phyloP scores from a whole-genome alignment of 192 early-diverging fungal genomes.

The Backusella tarrabulga region DNA sequence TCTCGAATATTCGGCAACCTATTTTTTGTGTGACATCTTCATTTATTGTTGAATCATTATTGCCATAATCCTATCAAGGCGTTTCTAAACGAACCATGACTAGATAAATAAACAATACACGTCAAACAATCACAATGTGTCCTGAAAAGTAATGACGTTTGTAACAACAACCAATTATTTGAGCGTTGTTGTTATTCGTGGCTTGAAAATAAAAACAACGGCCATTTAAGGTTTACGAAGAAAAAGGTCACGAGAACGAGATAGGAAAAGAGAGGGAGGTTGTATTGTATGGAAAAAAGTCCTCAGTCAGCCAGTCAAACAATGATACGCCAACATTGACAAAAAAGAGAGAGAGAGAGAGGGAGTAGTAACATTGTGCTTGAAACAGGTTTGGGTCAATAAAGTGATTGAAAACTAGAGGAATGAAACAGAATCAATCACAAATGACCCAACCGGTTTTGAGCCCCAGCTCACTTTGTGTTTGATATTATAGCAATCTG shows the following conservation, averaged over 20 bases:
- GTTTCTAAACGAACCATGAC: neutral
- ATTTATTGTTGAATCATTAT: neutral
- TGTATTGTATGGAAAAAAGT: neutral
- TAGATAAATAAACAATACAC: neutral
- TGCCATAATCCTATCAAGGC: neutral
- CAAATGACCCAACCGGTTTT: neutral
- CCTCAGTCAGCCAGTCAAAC: neutral
- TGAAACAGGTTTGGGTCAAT: neutral
- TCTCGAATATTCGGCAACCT: neutral
- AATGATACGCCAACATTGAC: too few species aligned
- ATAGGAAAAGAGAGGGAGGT: too few species aligned
- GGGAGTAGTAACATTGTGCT: neutral
- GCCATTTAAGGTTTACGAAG: neutral
- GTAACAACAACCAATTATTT: neutral
- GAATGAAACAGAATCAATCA: neutral
- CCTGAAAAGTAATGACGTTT: neutral
- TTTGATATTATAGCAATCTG: too few species aligned
- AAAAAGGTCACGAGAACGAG: neutral
- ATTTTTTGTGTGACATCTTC: neutral
- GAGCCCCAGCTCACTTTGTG: neutral
- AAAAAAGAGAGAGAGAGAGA: neutral
- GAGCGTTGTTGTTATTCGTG: neutral
- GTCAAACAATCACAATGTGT: neutral
- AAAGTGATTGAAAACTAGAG: too few species aligned
- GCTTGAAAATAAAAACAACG: neutral